A percentile compares a stretch with the other conserved stretches of the same genome.
Conservation (phyloP, 1,139 yeast genomes). For the Taphrina communis region DNA sequence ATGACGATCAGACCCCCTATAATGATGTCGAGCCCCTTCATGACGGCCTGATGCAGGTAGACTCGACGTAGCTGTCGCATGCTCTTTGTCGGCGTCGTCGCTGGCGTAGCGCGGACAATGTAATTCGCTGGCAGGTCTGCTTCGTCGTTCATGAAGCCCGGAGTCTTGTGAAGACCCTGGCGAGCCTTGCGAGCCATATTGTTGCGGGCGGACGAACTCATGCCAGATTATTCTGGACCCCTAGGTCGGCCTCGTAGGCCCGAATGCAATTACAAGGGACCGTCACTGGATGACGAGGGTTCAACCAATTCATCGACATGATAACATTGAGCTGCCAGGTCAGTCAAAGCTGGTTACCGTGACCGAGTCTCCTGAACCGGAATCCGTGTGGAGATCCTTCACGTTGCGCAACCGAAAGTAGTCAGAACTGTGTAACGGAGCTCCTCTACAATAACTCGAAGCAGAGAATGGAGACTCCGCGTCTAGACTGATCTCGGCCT, state of each 20-base stretch:
- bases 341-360: too few species aligned
- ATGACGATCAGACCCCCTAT: constrained; percentile 34
- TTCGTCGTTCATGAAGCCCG: constrained; percentile 14
- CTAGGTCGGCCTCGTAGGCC: too few species aligned
- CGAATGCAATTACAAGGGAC: too few species aligned
- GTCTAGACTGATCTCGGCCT: not conserved
- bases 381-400: not conserved
- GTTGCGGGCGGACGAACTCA: constrained; percentile 25
- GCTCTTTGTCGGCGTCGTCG: constrained; percentile 14
- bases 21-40: constrained; percentile 24
- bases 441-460: not conserved
- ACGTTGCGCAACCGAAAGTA: not conserved
- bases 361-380: not conserved
- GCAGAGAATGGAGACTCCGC: not conserved
- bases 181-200: constrained; percentile 27
- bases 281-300: too few species aligned
- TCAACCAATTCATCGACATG: too few species aligned
- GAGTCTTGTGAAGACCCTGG: not conserved
- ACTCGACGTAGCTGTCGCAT: constrained; percentile 32
- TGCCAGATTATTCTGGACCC: not conserved
- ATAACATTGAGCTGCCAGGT: too few species aligned
- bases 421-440: not conserved
- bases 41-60: constrained; percentile 34
- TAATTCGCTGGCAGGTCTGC: constrained; percentile 17
- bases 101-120: constrained; percentile 17